Conservation (phyloP, 352 stramenopile species). For the Phytophthora pini region DNA sequence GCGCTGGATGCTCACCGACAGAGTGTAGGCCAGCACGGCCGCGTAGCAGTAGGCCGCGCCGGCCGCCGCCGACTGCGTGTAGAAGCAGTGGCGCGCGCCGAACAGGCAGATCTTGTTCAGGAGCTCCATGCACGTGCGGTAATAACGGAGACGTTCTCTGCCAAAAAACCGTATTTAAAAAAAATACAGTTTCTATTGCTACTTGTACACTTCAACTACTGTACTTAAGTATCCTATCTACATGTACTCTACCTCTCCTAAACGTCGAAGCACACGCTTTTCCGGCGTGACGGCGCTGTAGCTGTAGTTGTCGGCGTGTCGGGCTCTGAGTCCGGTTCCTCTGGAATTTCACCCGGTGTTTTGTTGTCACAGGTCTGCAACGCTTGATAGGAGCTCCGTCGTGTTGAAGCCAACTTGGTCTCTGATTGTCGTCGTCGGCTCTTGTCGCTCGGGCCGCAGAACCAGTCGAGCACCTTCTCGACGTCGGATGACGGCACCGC, state of each 20-base stretch:
- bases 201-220: constrained; percentile 5
- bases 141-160: constrained; percentile 8
- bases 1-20: constrained; percentile 79
- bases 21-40: constrained; percentile 66
- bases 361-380: constrained; percentile 16
- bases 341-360: background rate
- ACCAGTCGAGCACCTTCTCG: constrained; percentile 31
- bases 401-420: background rate
- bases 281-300: constrained; percentile 23
- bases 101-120: constrained; percentile 80
- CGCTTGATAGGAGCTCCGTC: constrained; percentile 1
- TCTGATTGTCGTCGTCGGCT: constrained; percentile 8
- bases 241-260: constrained; percentile 31
- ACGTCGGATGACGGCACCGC: constrained; percentile 33
- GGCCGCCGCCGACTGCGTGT: constrained; percentile 71
- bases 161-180: background rate
- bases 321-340: constrained; percentile 27
- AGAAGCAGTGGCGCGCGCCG: constrained; percentile 78
- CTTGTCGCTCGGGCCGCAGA: constrained; percentile 23
- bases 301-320: constrained; percentile 3
- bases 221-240: constrained; percentile 2
- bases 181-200: background rate
- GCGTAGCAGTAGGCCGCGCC: constrained; percentile 76
- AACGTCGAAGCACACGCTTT: constrained; percentile 46
- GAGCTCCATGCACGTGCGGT: constrained; percentile 30